phyloP scores from a whole-genome alignment of 2,329 filamentous ascomycete genomes.

The Drechslera avenae region DNA sequence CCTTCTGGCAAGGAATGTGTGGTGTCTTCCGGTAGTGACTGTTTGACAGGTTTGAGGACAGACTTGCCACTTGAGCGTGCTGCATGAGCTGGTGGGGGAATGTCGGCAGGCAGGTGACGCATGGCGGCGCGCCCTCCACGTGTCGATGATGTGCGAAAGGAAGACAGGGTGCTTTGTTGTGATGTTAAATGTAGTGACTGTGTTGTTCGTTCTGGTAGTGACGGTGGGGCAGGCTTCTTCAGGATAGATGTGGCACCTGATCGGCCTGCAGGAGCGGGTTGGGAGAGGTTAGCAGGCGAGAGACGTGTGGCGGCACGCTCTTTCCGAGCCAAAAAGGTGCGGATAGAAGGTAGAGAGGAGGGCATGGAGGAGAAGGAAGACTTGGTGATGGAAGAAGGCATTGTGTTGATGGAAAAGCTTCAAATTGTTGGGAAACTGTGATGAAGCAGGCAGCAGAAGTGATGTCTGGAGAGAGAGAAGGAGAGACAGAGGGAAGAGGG shows the following conservation, averaged over 20 bases:
- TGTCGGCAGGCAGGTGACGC: background rate
- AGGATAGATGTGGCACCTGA: background rate
- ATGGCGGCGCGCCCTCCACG: background rate
- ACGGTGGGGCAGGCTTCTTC: background rate
- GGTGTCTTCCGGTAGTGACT: background rate
- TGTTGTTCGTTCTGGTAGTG: background rate
- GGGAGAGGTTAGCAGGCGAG: background rate
- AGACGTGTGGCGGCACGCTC: conserved; percentile 2
- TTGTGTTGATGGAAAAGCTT: too few species aligned
- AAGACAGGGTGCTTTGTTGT: background rate
- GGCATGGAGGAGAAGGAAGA: too few species aligned
- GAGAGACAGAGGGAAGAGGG: background rate
- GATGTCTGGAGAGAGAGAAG: background rate
- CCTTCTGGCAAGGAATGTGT: background rate
- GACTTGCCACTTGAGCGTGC: background rate
- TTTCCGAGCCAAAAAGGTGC: background rate
- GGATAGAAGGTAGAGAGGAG: too few species aligned
- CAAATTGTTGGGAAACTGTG: too few species aligned
- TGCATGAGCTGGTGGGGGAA: background rate
- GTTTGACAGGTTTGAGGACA: background rate
- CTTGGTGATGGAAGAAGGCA: too few species aligned
- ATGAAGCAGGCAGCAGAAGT: background rate
- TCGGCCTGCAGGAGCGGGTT: background rate
- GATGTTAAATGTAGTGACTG: background rate
- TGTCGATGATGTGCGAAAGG: background rate